These are phyloP conservation scores for Zoysia japonica DNA, from an alignment of 176 grass and related monocot genomes.

Conservation along the genomic window DNA sequence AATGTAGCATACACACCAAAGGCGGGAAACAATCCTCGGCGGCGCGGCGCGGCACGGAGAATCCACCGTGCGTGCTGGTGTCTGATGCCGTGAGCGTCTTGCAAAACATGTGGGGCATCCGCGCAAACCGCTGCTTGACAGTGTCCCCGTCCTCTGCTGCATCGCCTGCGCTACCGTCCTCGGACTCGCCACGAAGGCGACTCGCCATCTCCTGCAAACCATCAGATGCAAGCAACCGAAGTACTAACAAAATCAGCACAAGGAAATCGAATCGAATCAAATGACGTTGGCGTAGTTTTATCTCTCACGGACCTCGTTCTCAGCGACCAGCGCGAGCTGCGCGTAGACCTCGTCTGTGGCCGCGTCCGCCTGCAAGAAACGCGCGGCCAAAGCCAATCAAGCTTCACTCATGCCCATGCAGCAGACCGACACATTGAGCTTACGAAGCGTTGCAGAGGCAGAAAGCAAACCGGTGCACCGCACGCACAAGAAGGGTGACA, in stretches of 20 bases:
- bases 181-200: constrained; percentile 39
- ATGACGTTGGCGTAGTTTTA: not conserved
- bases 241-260: not conserved
- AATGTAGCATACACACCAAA: constrained; percentile 51
- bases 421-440: constrained; percentile 20
- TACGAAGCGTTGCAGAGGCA: not conserved
- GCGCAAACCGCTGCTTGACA: constrained; percentile 46
- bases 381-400: not conserved
- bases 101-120: constrained; percentile 97
- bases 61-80: constrained; percentile 98
- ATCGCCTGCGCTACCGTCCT: constrained; percentile 40
- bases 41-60: constrained; percentile 93
- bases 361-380: constrained; percentile 65
- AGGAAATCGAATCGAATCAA: not conserved
- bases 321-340: constrained; percentile 70
- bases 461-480: not conserved
- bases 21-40: constrained; percentile 99
- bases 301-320: constrained; percentile 55
- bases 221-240: not conserved
- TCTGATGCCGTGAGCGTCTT: constrained; percentile 96
- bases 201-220: constrained; percentile 35
- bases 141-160: constrained; percentile 50
- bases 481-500: constrained; percentile 76
- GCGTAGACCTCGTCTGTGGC: constrained; percentile 87
- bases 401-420: not conserved